phyloP scores from a whole-genome alignment of 371 early-diverging fungal genomes.

The Apophysomyces trapeziformis region DNA sequence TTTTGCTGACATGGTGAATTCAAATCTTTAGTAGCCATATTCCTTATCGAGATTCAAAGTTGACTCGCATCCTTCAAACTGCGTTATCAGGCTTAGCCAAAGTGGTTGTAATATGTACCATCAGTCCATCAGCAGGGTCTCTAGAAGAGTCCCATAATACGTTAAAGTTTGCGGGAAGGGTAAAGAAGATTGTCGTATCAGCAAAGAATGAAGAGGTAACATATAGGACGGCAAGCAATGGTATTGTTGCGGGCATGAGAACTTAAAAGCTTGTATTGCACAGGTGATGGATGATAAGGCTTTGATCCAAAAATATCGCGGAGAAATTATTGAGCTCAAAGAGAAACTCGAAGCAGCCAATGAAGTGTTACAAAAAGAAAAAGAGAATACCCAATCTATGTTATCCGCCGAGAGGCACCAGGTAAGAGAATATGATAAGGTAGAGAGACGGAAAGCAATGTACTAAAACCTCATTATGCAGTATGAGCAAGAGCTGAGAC shows the following conservation, averaged over 20 bases:
- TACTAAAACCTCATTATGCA: conserved; percentile 22
- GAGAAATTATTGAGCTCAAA: conserved; percentile 85
- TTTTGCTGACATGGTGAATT: neutral
- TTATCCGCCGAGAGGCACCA: conserved; percentile 43
- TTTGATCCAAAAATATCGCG: conserved; percentile 80
- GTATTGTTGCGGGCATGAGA: too few relatives aligned
- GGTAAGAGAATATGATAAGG: conserved; percentile 14
- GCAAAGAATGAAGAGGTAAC: conserved; percentile 68
- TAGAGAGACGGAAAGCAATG: neutral
- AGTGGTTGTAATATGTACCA: conserved; percentile 84
- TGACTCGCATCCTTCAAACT: conserved; percentile 91
- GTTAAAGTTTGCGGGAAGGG: conserved; percentile 85
- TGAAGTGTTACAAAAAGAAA: conserved; percentile 49
- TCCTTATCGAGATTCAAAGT: conserved; percentile 92
- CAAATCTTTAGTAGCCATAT: conserved; percentile 60
- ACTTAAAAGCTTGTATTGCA: neutral
- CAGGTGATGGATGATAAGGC: conserved; percentile 84
- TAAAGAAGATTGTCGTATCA: conserved; percentile 72
- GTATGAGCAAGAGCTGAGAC: conserved; percentile 79
- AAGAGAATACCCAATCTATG: conserved; percentile 34
- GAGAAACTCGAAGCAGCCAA: conserved; percentile 69
- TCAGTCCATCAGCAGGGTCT: conserved; percentile 69
- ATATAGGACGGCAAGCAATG: neutral
- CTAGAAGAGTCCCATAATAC: conserved; percentile 86
- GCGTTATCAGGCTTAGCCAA: conserved; percentile 84